A percentile compares a stretch with the other conserved stretches of the same genome.
These are phyloP conservation scores for Rugonectria rugulosa DNA, from an alignment of 2,329 filamentous ascomycete genomes.

Conservation along the genomic window DNA sequence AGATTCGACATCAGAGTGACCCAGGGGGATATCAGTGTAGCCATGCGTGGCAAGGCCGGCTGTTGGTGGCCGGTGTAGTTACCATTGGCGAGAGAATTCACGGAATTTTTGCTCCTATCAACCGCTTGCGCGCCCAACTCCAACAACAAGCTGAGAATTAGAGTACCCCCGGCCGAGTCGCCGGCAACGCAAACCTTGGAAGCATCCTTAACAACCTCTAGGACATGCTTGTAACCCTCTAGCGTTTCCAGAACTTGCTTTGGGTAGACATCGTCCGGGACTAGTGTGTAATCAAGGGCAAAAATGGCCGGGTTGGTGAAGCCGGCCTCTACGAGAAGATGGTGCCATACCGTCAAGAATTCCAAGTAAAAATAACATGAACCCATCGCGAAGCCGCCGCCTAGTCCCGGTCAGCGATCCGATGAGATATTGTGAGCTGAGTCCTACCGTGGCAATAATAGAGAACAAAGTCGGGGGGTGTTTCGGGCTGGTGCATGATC, in stretches of 20 bases:
- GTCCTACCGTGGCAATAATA: conserved; percentile 79
- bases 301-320: conserved; percentile 82
- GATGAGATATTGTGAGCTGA: not conserved
- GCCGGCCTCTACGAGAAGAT: conserved; percentile 68
- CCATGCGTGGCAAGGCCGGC: conserved; percentile 56
- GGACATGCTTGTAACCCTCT: conserved; percentile 74
- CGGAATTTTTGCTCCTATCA: conserved; percentile 28
- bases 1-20: conserved; percentile 72
- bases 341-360: conserved; percentile 77
- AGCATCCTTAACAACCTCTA: conserved; percentile 64
- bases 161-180: conserved; percentile 80
- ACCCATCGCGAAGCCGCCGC: conserved; percentile 85
- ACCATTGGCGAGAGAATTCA: conserved; percentile 7
- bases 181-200: conserved; percentile 75
- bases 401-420: conserved; percentile 46
- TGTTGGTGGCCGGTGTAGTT: conserved; percentile 25
- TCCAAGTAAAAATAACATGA: conserved; percentile 86
- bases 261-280: conserved; percentile 77
- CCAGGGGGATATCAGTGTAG: conserved; percentile 83
- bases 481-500: conserved; percentile 67
- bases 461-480: conserved; percentile 76
- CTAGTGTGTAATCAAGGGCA: conserved; percentile 80
- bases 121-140: conserved; percentile 59
- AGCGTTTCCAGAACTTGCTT: conserved; percentile 75
- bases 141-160: conserved; percentile 77